These are phyloP conservation scores for Pichia cactophila DNA, from an alignment of 1,139 yeast genomes.

Conservation along the genomic window DNA sequence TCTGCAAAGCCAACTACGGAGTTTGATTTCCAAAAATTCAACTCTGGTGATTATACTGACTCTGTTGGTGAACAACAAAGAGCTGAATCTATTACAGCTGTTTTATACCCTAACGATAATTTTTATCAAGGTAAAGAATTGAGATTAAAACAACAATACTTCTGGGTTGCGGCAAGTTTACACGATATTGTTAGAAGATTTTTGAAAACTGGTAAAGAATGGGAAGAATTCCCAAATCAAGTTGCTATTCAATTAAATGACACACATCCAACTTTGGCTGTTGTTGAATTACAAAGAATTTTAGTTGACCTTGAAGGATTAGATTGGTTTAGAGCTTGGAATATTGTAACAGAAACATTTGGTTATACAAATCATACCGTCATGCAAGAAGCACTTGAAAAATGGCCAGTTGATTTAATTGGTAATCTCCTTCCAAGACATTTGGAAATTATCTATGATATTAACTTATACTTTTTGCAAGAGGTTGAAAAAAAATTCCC, in stretches of 20 bases:
- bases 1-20: conserved; percentile 84
- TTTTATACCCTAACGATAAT: conserved; percentile 86
- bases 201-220: conserved; percentile 69
- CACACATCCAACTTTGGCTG: conserved; percentile 89
- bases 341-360: conserved; percentile 69
- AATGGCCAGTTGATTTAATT: conserved; percentile 84
- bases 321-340: conserved; percentile 82
- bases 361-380: conserved; percentile 96
- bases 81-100: conserved; percentile 90
- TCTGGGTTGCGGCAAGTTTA: conserved; percentile 93
- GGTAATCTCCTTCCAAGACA: conserved; percentile 83
- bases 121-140: conserved; percentile 87
- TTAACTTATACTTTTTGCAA: conserved; percentile 74
- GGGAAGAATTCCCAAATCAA: conserved; percentile 79
- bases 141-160: conserved; percentile 90
- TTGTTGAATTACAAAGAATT: conserved; percentile 84
- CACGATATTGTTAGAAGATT: conserved; percentile 89
- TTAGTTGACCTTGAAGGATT: conserved; percentile 77
- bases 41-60: conserved; percentile 82
- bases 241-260: conserved; percentile 91
- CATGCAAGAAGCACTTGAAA: conserved; percentile 89
- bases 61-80: conserved; percentile 80
- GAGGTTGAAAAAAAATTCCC: conserved; percentile 73
- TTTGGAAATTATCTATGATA: conserved; percentile 82
- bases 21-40: conserved; percentile 87